Base-by-base conservation (phyloP, 169 alveolate genomes). In the Sarcocystis neurona region DNA sequence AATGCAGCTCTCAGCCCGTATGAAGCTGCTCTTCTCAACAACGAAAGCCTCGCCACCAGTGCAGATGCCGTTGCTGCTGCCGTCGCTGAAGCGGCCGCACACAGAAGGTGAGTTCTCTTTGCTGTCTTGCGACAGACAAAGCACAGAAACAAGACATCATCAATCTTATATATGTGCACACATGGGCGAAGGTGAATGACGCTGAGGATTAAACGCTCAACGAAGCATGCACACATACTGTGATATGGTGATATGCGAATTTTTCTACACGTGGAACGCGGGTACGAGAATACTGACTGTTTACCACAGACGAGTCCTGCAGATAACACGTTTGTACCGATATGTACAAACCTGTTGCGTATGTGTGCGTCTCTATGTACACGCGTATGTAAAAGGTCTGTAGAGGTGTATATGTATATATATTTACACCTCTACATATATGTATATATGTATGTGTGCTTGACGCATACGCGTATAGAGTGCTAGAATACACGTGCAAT, bases 81-180 rank as follows among this genome's bases (percentile, higher is more conserved):
- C 41, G 63, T 93, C 78, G 93, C 94, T 10, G 92, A 93, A 60
- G 95, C 95, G 3, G 95, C 95, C 4, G 88, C 87, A 5, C 56
- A 89, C 84, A 75, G 86, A n/a, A 88, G 92, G 92, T 88, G 43
- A 20, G 90, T 12, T 53, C n/a, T n/a, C n/a, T n/a, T n/a, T n/a
- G n/a, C n/a, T n/a, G n/a, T n/a, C n/a, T n/a, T n/a, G n/a, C n/a
- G n/a, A n/a, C n/a, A n/a, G n/a, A n/a, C n/a, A n/a, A n/a, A n/a
- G n/a, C n/a, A n/a, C n/a, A n/a, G n/a, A n/a, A n/a, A n/a, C n/a
- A n/a, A n/a, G n/a, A n/a, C n/a, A n/a, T n/a, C n/a, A n/a, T n/a
- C n/a, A n/a, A n/a, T n/a, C n/a, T n/a, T n/a, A n/a, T n/a, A n/a
- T n/a, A n/a, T n/a, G n/a, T n/a, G n/a, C n/a, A n/a, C n/a, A n/a